Percentiles rank a stretch among this genome's conserved stretches.
phyloP scores from a whole-genome alignment of 139 green algal genomes.

The Chlorella ohadii region DNA sequence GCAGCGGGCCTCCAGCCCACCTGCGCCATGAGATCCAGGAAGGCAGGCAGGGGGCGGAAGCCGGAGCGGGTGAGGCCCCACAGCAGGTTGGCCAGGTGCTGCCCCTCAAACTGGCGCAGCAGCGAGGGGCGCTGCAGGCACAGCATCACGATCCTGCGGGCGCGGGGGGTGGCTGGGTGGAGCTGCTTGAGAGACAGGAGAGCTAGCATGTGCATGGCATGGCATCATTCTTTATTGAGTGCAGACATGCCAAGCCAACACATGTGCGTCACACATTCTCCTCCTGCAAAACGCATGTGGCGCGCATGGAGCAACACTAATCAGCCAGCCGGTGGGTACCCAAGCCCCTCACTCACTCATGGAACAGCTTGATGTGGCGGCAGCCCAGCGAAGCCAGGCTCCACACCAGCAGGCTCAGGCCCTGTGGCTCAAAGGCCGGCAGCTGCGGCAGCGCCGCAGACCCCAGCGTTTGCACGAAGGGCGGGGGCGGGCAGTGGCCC shows the following conservation, averaged over 20 bases:
- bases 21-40: constrained; percentile 22
- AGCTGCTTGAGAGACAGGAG: too few species aligned
- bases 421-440: constrained; percentile 37
- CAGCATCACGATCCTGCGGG: constrained; percentile 17
- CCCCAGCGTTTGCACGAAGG: constrained; percentile 31
- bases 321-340: too few species aligned
- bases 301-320: too few species aligned
- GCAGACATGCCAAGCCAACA: too few species aligned
- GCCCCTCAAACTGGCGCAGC: constrained; percentile 33
- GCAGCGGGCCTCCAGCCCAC: too few species aligned
- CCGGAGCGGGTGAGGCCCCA: constrained; percentile 43
- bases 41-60: constrained; percentile 3
- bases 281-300: too few species aligned
- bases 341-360: not conserved
- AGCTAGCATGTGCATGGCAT: too few species aligned
- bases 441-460: not conserved
- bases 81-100: constrained; percentile 47
- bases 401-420: constrained; percentile 42
- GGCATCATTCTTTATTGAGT: too few species aligned
- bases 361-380: constrained; percentile 18
- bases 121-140: not conserved
- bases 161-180: not conserved
- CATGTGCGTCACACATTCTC: too few species aligned
- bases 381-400: constrained; percentile 33
- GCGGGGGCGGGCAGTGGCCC: constrained; percentile 5